Evolutionary conservation across 345 rosid genomes (phyloP).

Genomic region (Eucalyptus curtisii): DNA sequence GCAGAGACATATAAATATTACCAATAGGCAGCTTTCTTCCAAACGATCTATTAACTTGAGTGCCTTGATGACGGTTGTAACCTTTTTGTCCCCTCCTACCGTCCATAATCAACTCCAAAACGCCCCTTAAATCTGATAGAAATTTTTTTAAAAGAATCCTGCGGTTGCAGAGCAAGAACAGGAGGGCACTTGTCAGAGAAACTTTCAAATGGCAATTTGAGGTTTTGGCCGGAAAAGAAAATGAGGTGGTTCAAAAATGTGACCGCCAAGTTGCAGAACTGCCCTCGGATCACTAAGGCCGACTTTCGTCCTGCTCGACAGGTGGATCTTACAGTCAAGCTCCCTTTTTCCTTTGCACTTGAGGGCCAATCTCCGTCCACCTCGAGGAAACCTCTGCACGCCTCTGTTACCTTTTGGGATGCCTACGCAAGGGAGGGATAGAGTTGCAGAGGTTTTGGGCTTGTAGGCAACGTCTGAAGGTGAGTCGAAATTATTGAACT

Average conservation of each 20-base stretch:
- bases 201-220: background rate
- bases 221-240: background rate
- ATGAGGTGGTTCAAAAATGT: background rate
- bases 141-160: background rate
- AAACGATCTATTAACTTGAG: background rate
- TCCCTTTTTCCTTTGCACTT: background rate
- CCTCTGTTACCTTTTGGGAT: background rate
- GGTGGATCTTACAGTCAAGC: rapidly evolving
- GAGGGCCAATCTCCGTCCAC: background rate
- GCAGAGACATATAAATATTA: background rate
- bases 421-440: background rate
- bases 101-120: background rate
- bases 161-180: background rate
- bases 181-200: background rate
- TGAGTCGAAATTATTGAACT: background rate
- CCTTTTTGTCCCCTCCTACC: background rate
- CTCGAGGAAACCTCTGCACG: background rate
- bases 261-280: background rate
- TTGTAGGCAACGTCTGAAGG: background rate
- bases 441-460: background rate
- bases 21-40: background rate
- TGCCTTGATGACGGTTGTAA: background rate
- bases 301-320: rapidly evolving
- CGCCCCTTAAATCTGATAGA: background rate
- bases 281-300: background rate